These are phyloP conservation scores for Mixia osmundae DNA, from an alignment of 1,284 basidiomycete species.

Conservation along the genomic window DNA sequence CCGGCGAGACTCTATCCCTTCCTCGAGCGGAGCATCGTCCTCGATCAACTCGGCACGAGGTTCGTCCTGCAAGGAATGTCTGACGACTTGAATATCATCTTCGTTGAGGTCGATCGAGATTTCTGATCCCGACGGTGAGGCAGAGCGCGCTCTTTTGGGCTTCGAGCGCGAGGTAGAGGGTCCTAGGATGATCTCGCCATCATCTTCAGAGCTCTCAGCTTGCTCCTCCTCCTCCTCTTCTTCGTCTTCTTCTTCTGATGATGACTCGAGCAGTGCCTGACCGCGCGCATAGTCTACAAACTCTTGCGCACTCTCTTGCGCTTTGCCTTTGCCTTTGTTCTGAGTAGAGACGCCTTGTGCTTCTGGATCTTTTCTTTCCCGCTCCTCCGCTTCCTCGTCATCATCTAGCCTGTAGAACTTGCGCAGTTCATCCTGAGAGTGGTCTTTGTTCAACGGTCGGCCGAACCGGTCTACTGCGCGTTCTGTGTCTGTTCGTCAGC, in stretches of 20 bases:
- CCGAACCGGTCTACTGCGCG: conserved; percentile 80
- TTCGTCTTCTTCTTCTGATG: conserved; percentile 22
- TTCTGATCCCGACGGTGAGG: conserved; percentile 24
- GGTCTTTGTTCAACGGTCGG: conserved; percentile 39
- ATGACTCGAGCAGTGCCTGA: conserved; percentile 38
- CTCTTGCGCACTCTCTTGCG: conserved; percentile 16
- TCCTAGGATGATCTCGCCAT: conserved; percentile 14
- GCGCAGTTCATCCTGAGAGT: conserved; percentile 49
- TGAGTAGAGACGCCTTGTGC: too few relatives aligned
- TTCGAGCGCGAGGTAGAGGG: conserved; percentile 22
- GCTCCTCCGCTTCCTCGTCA: conserved; percentile 24
- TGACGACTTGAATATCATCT: conserved; percentile 17
- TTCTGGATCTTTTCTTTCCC: too few relatives aligned
- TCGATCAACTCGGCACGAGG: conserved; percentile 38
- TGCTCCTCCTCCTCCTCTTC: conserved; percentile 24
- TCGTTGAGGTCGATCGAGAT: conserved; percentile 58
- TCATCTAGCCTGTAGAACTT: conserved; percentile 50
- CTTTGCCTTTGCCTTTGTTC: too few relatives aligned
- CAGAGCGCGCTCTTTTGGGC: conserved; percentile 14
- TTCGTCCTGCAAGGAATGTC: too few relatives aligned
- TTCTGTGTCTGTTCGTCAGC: conserved; percentile 16
- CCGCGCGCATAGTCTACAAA: conserved; percentile 72
- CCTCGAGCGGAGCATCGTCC: conserved; percentile 17
- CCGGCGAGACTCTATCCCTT: conserved; percentile 35
- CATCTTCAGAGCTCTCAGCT: conserved; percentile 2